Evolutionary conservation across 2,329 filamentous ascomycete species (phyloP).

Genomic region (Alternaria ventricosa): DNA sequence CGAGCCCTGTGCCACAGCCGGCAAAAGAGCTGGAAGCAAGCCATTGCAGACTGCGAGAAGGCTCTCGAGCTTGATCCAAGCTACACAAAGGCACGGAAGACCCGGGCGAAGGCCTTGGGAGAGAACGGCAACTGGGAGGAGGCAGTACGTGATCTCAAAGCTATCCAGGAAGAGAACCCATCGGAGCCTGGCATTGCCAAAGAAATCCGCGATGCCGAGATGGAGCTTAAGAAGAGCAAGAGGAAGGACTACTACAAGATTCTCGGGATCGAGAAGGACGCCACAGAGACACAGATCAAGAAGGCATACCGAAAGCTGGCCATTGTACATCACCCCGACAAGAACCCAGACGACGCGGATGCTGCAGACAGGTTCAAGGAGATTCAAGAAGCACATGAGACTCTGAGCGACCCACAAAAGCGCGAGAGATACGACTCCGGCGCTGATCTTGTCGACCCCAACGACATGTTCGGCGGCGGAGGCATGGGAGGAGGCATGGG

Average conservation of each 20-base stretch:
- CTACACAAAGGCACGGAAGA: conserved; percentile 91
- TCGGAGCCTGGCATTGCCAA: conserved; percentile 79
- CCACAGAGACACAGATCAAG: conserved; percentile 85
- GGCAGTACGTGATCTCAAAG: conserved; percentile 86
- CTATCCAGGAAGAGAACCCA: conserved; percentile 81
- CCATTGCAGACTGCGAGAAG: conserved; percentile 84
- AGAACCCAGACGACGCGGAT: conserved; percentile 85
- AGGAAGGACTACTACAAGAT: conserved; percentile 99
- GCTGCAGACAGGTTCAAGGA: conserved; percentile 97
- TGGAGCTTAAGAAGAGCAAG: conserved; percentile 97
- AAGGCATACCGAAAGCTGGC: conserved; percentile 95
- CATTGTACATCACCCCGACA: conserved; percentile 94
- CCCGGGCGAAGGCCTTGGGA: conserved; percentile 88
- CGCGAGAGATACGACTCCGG: conserved; percentile 90
- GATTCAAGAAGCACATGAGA: conserved; percentile 96
- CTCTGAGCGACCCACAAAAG: conserved; percentile 92
- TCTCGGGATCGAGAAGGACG: conserved; percentile 84
- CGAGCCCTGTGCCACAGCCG: conserved; percentile 83
- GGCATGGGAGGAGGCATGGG: conserved; percentile 34
- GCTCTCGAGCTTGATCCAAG: conserved; percentile 82
- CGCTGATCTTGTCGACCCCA: conserved; percentile 85
- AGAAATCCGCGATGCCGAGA: conserved; percentile 87
- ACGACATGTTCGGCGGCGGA: conserved; percentile 78
- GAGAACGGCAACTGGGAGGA: conserved; percentile 91
- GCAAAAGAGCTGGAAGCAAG: conserved; percentile 82